Percentiles rank a stretch among this genome's conserved stretches.
Evolutionary conservation across 2,329 filamentous ascomycete species (phyloP).

Genomic region (Talaromyces sp.): DNA sequence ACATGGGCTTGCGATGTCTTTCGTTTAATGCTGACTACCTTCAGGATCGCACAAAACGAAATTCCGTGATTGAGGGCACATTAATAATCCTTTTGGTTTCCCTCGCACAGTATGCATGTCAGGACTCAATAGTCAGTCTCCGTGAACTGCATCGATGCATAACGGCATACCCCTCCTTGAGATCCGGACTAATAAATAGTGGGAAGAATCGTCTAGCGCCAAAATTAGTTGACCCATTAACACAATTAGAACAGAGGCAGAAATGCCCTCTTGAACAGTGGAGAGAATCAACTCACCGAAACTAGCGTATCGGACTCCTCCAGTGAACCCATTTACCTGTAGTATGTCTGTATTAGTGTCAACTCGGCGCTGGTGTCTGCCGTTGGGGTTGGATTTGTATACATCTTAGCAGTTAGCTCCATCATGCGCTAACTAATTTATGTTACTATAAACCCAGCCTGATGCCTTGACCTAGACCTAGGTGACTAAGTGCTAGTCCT

Average conservation of each 20-base stretch:
- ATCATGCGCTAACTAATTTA: background rate
- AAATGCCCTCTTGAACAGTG: background rate
- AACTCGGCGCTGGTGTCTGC: slow-evolving; percentile 6
- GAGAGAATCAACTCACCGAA: slow-evolving; percentile 15
- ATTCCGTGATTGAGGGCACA: slow-evolving; percentile 2
- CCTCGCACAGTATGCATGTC: slow-evolving; percentile 3
- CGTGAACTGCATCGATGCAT: slow-evolving; percentile 11
- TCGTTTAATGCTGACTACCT: background rate
- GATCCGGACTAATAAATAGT: slow-evolving; percentile 12
- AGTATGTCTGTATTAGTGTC: background rate
- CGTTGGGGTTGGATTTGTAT: slow-evolving; percentile 8
- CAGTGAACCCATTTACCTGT: slow-evolving; percentile 12
- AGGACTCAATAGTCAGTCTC: slow-evolving; percentile 8
- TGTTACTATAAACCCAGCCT: slow-evolving; percentile 13
- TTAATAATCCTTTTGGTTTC: background rate
- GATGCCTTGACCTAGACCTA: background rate
- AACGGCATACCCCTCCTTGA: slow-evolving; percentile 11
- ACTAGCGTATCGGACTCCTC: slow-evolving; percentile 20
- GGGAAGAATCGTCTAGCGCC: slow-evolving; percentile 7
- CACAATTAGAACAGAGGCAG: background rate
- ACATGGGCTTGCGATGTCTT: background rate
- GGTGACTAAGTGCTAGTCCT: slow-evolving; percentile 1
- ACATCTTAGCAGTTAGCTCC: background rate
- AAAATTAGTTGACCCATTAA: background rate
- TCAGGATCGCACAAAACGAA: background rate